phyloP scores from a whole-genome alignment of 345 rosid genomes.

The Gossypium rotundifolium region DNA sequence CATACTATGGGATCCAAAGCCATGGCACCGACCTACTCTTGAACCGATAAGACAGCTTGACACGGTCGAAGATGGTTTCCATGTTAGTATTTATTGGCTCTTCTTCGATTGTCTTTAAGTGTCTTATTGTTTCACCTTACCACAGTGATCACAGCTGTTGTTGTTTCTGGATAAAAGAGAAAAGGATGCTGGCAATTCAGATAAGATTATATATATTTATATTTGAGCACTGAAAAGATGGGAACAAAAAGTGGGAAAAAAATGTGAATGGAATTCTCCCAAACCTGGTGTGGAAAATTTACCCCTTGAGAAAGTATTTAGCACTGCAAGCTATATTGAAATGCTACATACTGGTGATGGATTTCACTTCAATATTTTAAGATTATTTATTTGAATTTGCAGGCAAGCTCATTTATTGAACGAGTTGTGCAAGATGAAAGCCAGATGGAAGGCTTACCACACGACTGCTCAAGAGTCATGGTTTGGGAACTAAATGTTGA shows the following conservation, averaged over 20 bases:
- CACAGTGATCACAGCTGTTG: neutral
- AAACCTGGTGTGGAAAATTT: neutral
- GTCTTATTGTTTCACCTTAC: neutral
- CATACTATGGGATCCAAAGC: slow-evolving; percentile 58
- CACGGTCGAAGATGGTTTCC: slow-evolving; percentile 34
- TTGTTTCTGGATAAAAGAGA: neutral
- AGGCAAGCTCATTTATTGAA: slow-evolving; percentile 49
- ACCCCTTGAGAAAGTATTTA: neutral
- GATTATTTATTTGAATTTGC: slow-evolving; percentile 14
- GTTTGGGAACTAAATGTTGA: slow-evolving; percentile 40
- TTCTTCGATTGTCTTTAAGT: neutral
- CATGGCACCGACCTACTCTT: slow-evolving; percentile 51
- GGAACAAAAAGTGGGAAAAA: too few species aligned
- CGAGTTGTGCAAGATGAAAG: slow-evolving; percentile 70
- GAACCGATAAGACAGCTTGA: slow-evolving; percentile 50
- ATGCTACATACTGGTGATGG: neutral
- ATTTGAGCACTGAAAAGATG: neutral
- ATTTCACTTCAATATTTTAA: slow-evolving; percentile 1
- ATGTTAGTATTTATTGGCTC: slow-evolving; percentile 28
- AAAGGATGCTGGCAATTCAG: neutral
- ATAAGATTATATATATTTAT: neutral
- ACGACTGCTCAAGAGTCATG: slow-evolving; percentile 44
- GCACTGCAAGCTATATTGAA: neutral
- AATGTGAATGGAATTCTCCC: neutral
- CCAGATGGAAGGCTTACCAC: slow-evolving; percentile 57